These are phyloP conservation scores for Phyllostachys edulis DNA, from an alignment of 176 grass and related monocot genomes.

Conservation along the genomic window DNA sequence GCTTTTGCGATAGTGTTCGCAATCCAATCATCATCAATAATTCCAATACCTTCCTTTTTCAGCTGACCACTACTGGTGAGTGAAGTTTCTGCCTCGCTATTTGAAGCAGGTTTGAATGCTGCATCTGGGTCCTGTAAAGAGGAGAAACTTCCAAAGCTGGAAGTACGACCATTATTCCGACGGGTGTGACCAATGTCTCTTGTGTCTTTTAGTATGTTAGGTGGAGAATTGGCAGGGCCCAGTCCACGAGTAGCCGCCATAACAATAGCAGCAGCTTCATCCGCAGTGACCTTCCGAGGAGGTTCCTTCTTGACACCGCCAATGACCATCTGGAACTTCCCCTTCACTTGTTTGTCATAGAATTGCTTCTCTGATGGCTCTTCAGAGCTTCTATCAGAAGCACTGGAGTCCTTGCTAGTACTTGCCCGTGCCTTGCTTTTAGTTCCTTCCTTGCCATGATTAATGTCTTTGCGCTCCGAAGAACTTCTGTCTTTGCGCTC, in stretches of 20 bases:
- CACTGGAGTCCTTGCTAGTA: constrained; percentile 25
- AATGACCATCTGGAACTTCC: constrained; percentile 63
- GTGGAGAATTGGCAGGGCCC: constrained; percentile 43
- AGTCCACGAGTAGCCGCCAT: constrained; percentile 80
- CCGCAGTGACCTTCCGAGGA: constrained; percentile 50
- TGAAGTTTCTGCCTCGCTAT: constrained; percentile 41
- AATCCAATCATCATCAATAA: constrained; percentile 91
- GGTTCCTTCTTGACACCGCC: constrained; percentile 53
- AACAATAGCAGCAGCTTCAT: constrained; percentile 94
- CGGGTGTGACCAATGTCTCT: background rate
- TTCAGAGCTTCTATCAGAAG: constrained; percentile 41
- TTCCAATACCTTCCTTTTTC: constrained; percentile 39
- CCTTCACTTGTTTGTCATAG: constrained; percentile 39
- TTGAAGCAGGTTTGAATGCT: constrained; percentile 40
- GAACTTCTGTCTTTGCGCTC: constrained; percentile 19
- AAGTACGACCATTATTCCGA: background rate
- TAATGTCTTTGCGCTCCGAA: constrained; percentile 16
- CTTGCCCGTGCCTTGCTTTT: constrained; percentile 27
- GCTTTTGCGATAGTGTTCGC: constrained; percentile 84
- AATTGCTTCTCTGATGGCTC: constrained; percentile 49
- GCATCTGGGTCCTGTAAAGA: constrained; percentile 40
- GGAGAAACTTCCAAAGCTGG: constrained; percentile 36
- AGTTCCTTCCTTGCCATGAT: constrained; percentile 20
- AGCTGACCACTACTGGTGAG: constrained; percentile 38
- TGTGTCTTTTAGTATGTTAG: constrained; percentile 12